Evolutionary conservation across 2,329 filamentous ascomycete species (phyloP), one percentile per base, ranked within the genome.

Genomic region (Herpotrichia juniperi): DNA sequence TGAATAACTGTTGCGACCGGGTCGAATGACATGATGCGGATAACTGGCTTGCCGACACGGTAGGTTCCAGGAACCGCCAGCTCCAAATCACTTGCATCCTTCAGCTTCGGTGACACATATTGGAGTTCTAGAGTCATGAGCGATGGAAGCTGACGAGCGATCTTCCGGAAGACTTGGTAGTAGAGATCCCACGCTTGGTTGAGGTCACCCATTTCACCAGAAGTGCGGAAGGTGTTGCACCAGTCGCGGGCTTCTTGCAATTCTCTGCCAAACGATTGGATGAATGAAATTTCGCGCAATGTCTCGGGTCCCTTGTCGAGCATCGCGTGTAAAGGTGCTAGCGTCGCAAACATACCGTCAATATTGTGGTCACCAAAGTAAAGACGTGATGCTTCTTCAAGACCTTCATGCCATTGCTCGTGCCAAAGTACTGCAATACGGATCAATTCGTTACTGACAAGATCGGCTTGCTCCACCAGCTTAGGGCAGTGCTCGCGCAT

Each of bases 101-200:
- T 88, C 40, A 99, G 83, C 71, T 93, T 94, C 2, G 96, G 96
- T 16, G 93, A 99, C 64, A 96, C 96, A 73, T 99, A 99, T 57
- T 96, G 91, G 63, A 99, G 81, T 75, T 99, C 96, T 35, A 99
- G 83, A 48, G 88, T 91, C 63, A 92, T 96, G 59, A 99, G 84
- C 66, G 97, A 94, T 3, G 92, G 93, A 42, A 99, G 78, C 74
- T 99, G 96, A 56, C 93, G 86, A 42, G 89, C 90, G 69, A 99
- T 97, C 70, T 96, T 90, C 55, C 93, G 87, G 85, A 99, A 99
- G 1, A 97, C 94, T 61, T 96, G 92, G 75, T 99, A 99, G 76
- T 99, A 99, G 12, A 99, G 84, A 75, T 99, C 96, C 94, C 94
- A 99, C 6, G 94, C 94, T 74, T 96, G 92, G 69, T 97, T 99